Percentiles rank a stretch among this genome's conserved stretches.
Evolutionary conservation across 371 early-diverging fungal species (phyloP).

Genomic region (Mortierella sp.): DNA sequence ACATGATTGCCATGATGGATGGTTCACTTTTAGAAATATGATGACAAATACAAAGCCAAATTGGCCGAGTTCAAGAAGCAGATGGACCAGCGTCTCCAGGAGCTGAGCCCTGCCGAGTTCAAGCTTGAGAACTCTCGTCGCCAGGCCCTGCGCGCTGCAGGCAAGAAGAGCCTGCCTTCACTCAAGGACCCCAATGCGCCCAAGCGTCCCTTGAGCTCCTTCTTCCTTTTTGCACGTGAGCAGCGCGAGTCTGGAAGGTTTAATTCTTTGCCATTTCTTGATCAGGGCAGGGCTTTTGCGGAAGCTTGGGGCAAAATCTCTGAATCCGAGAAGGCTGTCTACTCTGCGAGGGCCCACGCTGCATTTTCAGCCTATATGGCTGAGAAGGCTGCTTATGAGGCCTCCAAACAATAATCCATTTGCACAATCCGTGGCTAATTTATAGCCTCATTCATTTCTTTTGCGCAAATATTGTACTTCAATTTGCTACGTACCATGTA

Average conservation of each 20-base stretch:
- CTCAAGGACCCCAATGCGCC: constrained; percentile 76
- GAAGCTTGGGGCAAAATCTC: constrained; percentile 36
- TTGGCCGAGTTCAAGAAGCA: constrained; percentile 42
- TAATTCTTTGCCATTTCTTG: constrained; percentile 34
- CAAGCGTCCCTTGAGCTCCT: constrained; percentile 65
- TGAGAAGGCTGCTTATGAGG: constrained; percentile 41
- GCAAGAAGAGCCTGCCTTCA: constrained; percentile 56
- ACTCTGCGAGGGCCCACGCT: constrained; percentile 8
- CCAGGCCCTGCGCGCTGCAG: constrained; percentile 49
- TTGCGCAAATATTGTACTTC: neutral
- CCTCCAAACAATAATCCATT: constrained; percentile 7
- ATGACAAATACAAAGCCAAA: constrained; percentile 51
- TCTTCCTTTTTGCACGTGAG: constrained; percentile 59
- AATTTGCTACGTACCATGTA: neutral
- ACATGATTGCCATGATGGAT: neutral
- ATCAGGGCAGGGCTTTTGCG: constrained; percentile 56
- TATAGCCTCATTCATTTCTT: neutral
- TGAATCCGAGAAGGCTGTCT: constrained; percentile 39
- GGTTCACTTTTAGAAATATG: constrained; percentile 34
- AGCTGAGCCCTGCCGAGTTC: constrained; percentile 65
- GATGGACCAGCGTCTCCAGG: constrained; percentile 56
- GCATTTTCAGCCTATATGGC: constrained; percentile 26
- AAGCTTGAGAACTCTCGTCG: constrained; percentile 65
- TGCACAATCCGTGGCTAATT: too few relatives aligned
- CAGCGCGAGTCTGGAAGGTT: constrained; percentile 46